Evolutionary conservation across 257 asterid species (phyloP).

Genomic region (Orobanche coerulescens): DNA sequence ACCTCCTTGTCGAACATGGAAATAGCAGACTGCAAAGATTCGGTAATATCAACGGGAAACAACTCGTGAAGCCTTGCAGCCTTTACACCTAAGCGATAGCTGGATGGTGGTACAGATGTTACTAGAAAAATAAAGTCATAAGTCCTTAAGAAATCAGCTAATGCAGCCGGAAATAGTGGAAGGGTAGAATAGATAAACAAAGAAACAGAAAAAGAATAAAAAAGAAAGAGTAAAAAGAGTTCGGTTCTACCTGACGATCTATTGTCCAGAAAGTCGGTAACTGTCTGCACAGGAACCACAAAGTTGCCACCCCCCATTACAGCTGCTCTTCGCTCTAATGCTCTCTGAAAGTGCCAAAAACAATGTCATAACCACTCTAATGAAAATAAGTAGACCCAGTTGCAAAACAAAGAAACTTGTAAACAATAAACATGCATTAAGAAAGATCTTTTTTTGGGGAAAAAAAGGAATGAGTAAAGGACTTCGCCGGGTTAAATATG

Average conservation of each 20-base stretch:
- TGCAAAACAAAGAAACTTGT: neutral
- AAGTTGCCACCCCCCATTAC: slow-evolving; percentile 91
- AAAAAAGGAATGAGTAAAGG: too few relatives aligned
- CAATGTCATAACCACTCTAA: neutral
- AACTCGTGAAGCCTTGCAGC: slow-evolving; percentile 76
- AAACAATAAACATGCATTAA: neutral
- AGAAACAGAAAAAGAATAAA: too few relatives aligned
- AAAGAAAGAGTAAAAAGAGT: too few relatives aligned
- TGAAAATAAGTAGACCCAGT: neutral
- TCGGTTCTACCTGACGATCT: slow-evolving; percentile 54
- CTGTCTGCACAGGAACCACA: slow-evolving; percentile 79
- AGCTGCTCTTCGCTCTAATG: slow-evolving; percentile 73
- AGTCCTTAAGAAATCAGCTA: slow-evolving; percentile 2
- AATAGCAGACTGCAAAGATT: slow-evolving; percentile 67
- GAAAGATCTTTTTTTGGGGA: neutral
- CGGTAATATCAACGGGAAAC: slow-evolving; percentile 59
- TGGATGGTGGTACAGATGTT: slow-evolving; percentile 65
- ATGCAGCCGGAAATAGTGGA: neutral
- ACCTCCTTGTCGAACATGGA: slow-evolving; percentile 77
- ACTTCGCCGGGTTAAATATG: neutral
- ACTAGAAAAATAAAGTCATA: slow-evolving; percentile 36
- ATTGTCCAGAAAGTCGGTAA: slow-evolving; percentile 61
- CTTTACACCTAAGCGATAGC: slow-evolving; percentile 85
- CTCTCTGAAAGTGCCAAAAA: slow-evolving; percentile 35
- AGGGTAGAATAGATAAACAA: neutral